Percentiles rank a stretch among this genome's conserved stretches.
Conservation (phyloP, 176 grass and related monocot genomes). For the Zea luxurians region DNA sequence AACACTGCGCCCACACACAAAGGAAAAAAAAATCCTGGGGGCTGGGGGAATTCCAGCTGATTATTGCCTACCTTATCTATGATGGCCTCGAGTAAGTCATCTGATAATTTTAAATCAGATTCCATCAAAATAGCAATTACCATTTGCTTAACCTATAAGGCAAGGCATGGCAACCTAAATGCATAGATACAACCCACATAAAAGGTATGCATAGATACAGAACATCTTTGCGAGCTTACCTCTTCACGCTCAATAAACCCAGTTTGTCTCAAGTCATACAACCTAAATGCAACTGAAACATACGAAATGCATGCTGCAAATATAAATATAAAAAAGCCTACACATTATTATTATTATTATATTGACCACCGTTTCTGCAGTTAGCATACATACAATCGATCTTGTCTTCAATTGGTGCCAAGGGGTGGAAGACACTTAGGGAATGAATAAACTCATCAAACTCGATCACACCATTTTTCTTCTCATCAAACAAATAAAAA, state of each 20-base stretch:
- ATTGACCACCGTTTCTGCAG: not conserved
- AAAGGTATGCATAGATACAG: constrained; percentile 9
- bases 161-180: constrained; percentile 18
- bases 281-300: constrained; percentile 80
- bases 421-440: constrained; percentile 82
- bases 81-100: constrained; percentile 71
- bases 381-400: constrained; percentile 61
- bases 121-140: constrained; percentile 78
- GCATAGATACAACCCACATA: too few relatives aligned
- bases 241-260: constrained; percentile 86
- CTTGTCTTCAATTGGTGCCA: constrained; percentile 69
- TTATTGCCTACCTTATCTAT: constrained; percentile 62
- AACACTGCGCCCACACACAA: not conserved
- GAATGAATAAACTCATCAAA: constrained; percentile 92
- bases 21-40: not conserved
- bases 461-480: constrained; percentile 82
- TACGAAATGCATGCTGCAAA: not conserved
- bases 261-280: constrained; percentile 85
- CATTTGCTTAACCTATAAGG: constrained; percentile 83
- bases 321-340: constrained; percentile 18
- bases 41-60: not conserved
- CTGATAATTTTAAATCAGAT: constrained; percentile 59
- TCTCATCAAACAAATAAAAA: constrained; percentile 90
- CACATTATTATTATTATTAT: not conserved
- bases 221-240: constrained; percentile 41